These are phyloP conservation scores for Aureobasidium lini DNA, from an alignment of 2,329 filamentous ascomycete genomes.

Conservation along the genomic window DNA sequence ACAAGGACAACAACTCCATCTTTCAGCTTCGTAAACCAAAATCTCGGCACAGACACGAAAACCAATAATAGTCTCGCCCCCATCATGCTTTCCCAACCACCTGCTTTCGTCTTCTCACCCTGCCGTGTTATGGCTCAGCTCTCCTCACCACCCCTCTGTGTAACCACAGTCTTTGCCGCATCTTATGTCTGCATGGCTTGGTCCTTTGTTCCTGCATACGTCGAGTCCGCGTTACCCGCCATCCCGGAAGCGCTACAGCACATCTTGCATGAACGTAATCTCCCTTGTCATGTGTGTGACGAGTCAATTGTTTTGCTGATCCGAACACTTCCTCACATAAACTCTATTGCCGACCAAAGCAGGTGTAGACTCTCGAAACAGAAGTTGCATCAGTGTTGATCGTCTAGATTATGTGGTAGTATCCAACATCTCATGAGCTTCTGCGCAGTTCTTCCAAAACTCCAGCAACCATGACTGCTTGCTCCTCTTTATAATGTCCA, in stretches of 20 bases:
- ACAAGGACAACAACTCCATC: no score
- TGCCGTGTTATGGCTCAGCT: not conserved
- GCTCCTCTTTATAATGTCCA: not conserved
- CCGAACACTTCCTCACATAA: not conserved
- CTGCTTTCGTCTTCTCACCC: not conserved
- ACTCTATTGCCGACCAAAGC: not conserved
- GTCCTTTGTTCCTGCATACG: conserved; percentile 4
- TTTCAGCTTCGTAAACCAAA: no score
- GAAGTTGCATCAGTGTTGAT: no score
- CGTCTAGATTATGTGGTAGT: no score
- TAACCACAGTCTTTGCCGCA: not conserved
- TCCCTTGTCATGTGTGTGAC: not conserved
- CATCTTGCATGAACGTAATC: not conserved
- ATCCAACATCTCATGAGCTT: not conserved
- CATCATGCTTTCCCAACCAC: conserved; percentile 5
- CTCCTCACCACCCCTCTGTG: not conserved
- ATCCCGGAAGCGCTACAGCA: not conserved
- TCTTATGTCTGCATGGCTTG: not conserved
- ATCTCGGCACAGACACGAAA: not conserved
- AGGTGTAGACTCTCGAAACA: not conserved
- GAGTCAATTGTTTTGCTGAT: not conserved
- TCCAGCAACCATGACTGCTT: not conserved
- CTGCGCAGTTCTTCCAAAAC: not conserved
- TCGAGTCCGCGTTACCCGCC: not conserved
- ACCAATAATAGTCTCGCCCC: not conserved